phyloP scores from a whole-genome alignment of 495 filamentous ascomycete species.

The Tuber indicum region DNA sequence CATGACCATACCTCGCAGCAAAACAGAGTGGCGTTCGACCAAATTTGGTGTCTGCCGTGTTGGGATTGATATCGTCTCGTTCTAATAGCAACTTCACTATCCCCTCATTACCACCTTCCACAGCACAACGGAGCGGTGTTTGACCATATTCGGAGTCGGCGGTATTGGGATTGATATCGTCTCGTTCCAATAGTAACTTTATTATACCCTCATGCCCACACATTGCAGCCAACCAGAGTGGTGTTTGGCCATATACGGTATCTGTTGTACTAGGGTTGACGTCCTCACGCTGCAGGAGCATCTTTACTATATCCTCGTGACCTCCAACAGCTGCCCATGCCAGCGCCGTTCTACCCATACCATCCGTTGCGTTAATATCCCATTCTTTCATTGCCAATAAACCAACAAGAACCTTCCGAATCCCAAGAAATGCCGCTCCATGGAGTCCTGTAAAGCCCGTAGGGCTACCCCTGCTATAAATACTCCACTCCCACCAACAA shows the following conservation, averaged over 20 bases:
- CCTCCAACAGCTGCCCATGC: background rate
- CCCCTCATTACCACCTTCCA: too few species aligned
- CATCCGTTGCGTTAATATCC: background rate
- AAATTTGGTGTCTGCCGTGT: too few species aligned
- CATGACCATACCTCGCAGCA: too few species aligned
- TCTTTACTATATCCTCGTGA: background rate
- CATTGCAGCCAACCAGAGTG: too few species aligned
- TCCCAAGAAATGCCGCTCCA: background rate
- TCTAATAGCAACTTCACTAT: too few species aligned
- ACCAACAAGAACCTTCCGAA: accelerated
- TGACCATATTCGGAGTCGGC: too few species aligned
- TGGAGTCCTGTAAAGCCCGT: background rate
- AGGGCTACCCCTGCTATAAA: background rate
- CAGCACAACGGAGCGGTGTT: too few species aligned
- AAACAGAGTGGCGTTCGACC: too few species aligned
- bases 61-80: too few species aligned
- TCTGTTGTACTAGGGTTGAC: background rate
- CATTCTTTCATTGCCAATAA: background rate
- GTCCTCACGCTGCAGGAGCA: background rate
- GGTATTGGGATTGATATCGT: too few species aligned
- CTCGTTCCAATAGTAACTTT: too few species aligned
- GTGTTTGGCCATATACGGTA: background rate
- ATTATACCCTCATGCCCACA: too few species aligned
- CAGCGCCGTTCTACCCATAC: background rate
- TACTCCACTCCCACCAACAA: background rate